phyloP scores from a whole-genome alignment of 345 rosid species.

The Lepidium sativum region DNA sequence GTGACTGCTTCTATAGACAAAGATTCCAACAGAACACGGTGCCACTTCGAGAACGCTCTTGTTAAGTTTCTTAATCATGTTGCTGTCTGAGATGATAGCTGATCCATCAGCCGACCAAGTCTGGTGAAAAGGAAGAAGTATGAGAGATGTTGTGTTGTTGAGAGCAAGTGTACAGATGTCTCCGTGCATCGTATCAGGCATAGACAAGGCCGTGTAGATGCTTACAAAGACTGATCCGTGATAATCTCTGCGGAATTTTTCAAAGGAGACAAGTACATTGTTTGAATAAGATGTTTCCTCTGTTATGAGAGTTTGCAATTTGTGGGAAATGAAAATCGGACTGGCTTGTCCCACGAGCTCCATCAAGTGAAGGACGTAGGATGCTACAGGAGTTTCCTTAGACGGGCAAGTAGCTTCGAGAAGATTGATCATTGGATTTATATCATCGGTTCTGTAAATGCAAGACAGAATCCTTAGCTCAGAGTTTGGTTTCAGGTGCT shows the following conservation, averaged over 20 bases:
- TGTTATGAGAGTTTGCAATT: conserved; percentile 13
- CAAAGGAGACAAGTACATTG: conserved; percentile 31
- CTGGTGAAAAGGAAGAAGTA: conserved; percentile 50
- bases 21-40: conserved; percentile 60
- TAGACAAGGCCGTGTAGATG: conserved; percentile 25
- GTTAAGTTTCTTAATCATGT: conserved; percentile 28
- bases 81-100: conserved; percentile 25
- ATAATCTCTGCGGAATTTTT: conserved; percentile 17
- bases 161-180: conserved; percentile 49
- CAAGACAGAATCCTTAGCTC: conserved; percentile 40
- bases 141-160: conserved; percentile 36
- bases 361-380: conserved; percentile 45
- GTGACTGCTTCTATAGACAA: conserved; percentile 23
- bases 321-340: conserved; percentile 46
- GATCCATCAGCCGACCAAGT: conserved; percentile 37
- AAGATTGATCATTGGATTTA: conserved; percentile 24
- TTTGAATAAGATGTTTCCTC: conserved; percentile 25
- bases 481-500: conserved; percentile 16
- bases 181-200: conserved; percentile 44
- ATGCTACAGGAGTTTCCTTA: conserved; percentile 26
- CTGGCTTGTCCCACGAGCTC: conserved; percentile 41
- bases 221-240: conserved; percentile 21
- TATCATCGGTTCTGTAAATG: conserved; percentile 40
- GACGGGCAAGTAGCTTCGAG: conserved; percentile 29
- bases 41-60: conserved; percentile 37